Percentiles rank a stretch among this genome's conserved stretches.
phyloP scores from a whole-genome alignment of 2,329 filamentous ascomycete genomes.

The Colletotrichum somersetense region DNA sequence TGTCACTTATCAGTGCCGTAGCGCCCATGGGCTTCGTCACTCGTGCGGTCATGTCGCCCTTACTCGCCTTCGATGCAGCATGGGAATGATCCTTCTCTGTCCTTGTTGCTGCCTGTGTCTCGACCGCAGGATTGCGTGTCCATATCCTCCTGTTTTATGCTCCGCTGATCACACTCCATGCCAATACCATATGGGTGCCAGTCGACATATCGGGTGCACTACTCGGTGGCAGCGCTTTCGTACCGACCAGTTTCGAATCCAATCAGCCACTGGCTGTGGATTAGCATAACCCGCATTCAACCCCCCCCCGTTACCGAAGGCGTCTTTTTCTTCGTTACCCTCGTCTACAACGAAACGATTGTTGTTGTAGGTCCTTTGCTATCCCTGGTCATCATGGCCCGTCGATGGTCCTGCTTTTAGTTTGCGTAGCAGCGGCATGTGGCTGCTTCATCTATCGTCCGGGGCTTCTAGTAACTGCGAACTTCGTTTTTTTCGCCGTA shows the following conservation, averaged over 20 bases:
- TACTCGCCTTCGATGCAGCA: constrained; percentile 44
- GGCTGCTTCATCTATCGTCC: constrained; percentile 56
- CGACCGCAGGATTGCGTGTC: constrained; percentile 34
- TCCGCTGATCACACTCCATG: neutral
- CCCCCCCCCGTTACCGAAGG: constrained; percentile 54
- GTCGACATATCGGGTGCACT: constrained; percentile 52
- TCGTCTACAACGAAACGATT: constrained; percentile 52
- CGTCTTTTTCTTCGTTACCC: constrained; percentile 46
- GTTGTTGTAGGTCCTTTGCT: constrained; percentile 65
- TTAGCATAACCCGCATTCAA: constrained; percentile 58
- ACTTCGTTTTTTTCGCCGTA: constrained; percentile 59
- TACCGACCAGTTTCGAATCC: constrained; percentile 65
- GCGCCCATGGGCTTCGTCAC: constrained; percentile 50
- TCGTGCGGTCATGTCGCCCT: constrained; percentile 47
- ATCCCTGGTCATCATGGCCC: constrained; percentile 63
- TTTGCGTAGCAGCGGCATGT: constrained; percentile 66
- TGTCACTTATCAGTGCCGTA: constrained; percentile 52
- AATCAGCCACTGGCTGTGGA: constrained; percentile 60
- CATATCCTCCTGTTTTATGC: constrained; percentile 33
- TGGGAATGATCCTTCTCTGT: constrained; percentile 29
- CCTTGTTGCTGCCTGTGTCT: constrained; percentile 18
- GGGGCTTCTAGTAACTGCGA: constrained; percentile 55
- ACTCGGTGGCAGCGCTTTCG: constrained; percentile 55
- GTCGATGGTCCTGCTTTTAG: constrained; percentile 67
- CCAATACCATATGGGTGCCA: constrained; percentile 47